phyloP scores from a whole-genome alignment of 306 rosid genomes.

The Vicia villosa region DNA sequence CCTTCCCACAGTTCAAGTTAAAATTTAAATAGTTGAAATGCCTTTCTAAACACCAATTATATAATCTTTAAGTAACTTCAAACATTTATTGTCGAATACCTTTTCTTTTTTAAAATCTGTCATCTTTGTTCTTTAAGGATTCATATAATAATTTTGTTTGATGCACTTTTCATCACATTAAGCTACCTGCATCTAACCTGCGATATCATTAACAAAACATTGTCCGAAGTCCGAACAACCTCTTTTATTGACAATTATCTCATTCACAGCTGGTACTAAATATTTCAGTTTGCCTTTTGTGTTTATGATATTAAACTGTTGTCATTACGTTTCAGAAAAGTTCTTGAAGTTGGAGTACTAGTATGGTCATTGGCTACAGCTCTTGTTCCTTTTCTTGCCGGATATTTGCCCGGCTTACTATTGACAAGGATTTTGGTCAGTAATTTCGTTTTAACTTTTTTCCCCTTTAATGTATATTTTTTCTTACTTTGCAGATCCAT shows the following conservation, averaged over 20 bases:
- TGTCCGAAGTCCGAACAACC: conserved; percentile 1
- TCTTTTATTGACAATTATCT: conserved; percentile 19
- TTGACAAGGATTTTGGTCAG: conserved; percentile 84
- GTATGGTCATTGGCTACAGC: conserved; percentile 91
- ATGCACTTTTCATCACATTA: not conserved
- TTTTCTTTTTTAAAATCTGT: not conserved
- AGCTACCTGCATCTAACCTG: not conserved
- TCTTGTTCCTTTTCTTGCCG: conserved; percentile 84
- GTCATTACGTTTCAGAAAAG: conserved; percentile 63
- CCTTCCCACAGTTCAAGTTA: not conserved
- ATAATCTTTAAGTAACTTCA: not conserved
- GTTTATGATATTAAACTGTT: conserved; percentile 28
- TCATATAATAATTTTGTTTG: not conserved
- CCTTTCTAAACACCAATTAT: not conserved
- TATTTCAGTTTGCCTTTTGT: not conserved
- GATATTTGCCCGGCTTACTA: conserved; percentile 82
- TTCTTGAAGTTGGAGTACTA: conserved; percentile 80
- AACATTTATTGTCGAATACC: not conserved
- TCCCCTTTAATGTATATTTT: not conserved
- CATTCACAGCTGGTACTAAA: conserved; percentile 16
- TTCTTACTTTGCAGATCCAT: not conserved
- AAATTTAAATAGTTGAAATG: not conserved
- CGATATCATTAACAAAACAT: conserved; percentile 19
- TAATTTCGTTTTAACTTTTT: conserved; percentile 18
- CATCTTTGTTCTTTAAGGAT: conserved; percentile 22